Evolutionary conservation across 257 asterid genomes (phyloP).

Genomic region (Petunia secreta): DNA sequence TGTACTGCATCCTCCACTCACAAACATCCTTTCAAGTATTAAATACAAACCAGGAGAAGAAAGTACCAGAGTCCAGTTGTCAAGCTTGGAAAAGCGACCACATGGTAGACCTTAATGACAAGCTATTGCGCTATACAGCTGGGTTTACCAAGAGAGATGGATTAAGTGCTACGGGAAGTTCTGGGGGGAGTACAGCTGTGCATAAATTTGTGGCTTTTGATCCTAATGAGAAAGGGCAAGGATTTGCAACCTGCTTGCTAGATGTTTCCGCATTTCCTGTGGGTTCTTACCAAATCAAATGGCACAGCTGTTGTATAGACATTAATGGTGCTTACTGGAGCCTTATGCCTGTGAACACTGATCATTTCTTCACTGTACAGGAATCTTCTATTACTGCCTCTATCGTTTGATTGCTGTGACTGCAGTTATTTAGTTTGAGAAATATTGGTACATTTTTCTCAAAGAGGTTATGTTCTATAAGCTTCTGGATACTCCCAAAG

Average conservation of each 20-base stretch:
- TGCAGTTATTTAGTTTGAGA: conserved; percentile 5
- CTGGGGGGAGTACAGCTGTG: conserved; percentile 31
- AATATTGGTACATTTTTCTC: neutral
- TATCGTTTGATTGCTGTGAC: neutral
- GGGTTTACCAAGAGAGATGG: conserved; percentile 38
- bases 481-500: neutral
- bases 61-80: conserved; percentile 32
- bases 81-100: conserved; percentile 47
- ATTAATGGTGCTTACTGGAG: conserved; percentile 68
- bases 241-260: conserved; percentile 81
- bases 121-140: conserved; percentile 49
- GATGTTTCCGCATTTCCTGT: conserved; percentile 60
- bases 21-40: conserved; percentile 33
- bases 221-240: conserved; percentile 61
- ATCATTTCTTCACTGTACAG: conserved; percentile 51
- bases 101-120: conserved; percentile 48
- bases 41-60: conserved; percentile 30
- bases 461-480: neutral
- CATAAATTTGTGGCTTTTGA: conserved; percentile 54
- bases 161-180: conserved; percentile 24
- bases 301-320: conserved; percentile 75
- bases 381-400: conserved; percentile 16
- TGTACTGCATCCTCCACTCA: conserved; percentile 66
- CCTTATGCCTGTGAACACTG: conserved; percentile 57
- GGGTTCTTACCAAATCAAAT: conserved; percentile 71